Conservation (phyloP, 768 basidiomycete genomes). For the Agaricus subrufescens region DNA sequence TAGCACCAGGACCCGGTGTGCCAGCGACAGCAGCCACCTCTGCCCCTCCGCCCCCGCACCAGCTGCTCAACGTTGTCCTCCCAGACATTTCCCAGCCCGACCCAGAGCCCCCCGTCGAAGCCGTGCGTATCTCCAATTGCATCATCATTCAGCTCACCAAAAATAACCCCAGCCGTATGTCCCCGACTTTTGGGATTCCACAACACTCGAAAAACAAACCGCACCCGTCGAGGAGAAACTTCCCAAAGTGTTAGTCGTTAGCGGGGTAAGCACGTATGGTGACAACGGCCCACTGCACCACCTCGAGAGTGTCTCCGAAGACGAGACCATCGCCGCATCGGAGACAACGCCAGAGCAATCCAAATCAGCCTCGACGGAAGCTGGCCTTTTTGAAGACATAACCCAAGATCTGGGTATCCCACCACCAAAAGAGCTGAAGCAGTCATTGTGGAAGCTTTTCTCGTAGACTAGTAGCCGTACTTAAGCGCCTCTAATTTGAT, state of each 20-base stretch:
- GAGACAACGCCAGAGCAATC: constrained; percentile 1
- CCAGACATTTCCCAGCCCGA: constrained; percentile 49
- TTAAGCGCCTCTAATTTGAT: neutral
- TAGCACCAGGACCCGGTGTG: constrained; percentile 17
- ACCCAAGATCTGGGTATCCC: constrained; percentile 42
- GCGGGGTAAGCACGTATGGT: constrained; percentile 31
- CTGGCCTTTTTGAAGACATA: constrained; percentile 40
- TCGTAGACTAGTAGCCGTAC: constrained; percentile 14
- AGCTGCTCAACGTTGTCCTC: constrained; percentile 44
- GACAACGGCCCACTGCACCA: constrained; percentile 35
- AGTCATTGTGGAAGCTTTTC: constrained; percentile 26
- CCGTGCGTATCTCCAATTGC: constrained; percentile 40
- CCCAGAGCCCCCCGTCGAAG: constrained; percentile 43
- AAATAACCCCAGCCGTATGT: constrained; percentile 34
- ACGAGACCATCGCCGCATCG: neutral
- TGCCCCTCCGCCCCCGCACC: constrained; percentile 19
- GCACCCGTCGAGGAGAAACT: constrained; percentile 19
- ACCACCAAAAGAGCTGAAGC: constrained; percentile 26
- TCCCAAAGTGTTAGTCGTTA: constrained; percentile 42
- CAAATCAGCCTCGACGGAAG: constrained; percentile 14
- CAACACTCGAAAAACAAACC: constrained; percentile 11
- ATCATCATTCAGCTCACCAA: neutral
- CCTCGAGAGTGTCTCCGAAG: constrained; percentile 11
- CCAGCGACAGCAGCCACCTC: constrained; percentile 25
- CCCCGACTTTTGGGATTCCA: constrained; percentile 42